Evolutionary conservation across 441 rosid species (phyloP), one percentile per base, ranked within the genome.

Genomic region (Eruca vesicaria): DNA sequence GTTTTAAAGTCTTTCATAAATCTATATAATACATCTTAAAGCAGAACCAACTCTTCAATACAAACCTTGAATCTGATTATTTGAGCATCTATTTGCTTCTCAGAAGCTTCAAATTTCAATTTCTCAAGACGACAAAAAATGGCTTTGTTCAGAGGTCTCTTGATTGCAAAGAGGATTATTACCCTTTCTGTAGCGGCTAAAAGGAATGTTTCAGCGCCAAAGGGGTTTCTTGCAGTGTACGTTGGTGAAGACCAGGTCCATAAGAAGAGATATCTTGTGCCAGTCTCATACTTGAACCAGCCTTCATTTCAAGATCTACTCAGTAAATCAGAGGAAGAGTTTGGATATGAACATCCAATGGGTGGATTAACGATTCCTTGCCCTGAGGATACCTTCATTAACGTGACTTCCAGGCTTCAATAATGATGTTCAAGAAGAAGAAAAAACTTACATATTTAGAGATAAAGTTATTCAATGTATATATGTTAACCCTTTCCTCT

Each of bases 281-380:
- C 71, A 19, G 0, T 73, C n/a, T 66, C 77, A 43, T 73, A 73
- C 2, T 43, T 73, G 15, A n/a, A n/a, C n/a, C n/a, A n/a, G n/a
- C 78, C 72, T 66, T 74, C 52, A 0, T 72, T 63, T 26, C 76
- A 63, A 23, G 63, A 41, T 4, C 63, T 72, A 4, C 76, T 72
- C 14, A 52, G 28, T 21, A 63, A 72, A 72, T 62, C 62, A 0
- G 76, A 72, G 6, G 76, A 63, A 72, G 69, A 35, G 56, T 72
- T 72, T 36, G 69, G 69, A 0, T 72, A 15, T 2, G 64, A 72
- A 26, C 70, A 72, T 64, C 70, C 70, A 2, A 72, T 63, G 62
- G 69, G 76, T 6, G 76, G 76, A 1, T 26, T 72, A 58, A 55
- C 78, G 2, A 74, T 75, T 0, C 74, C 74, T 36, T 75, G 79